Base-by-base conservation (phyloP, 169 alveolate species). In the Ophryocystis elektroscirrha region DNA sequence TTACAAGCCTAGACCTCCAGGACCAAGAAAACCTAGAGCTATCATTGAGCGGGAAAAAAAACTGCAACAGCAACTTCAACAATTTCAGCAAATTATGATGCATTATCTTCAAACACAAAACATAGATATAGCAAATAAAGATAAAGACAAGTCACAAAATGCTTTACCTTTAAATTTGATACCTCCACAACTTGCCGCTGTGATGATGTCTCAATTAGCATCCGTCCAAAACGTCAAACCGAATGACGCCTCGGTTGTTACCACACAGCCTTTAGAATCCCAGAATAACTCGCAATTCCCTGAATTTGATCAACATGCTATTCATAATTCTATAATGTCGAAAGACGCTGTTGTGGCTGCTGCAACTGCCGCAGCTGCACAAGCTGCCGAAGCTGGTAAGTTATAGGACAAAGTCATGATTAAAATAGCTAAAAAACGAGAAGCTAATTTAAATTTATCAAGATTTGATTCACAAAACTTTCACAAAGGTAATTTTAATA, bases 1-100 rank as follows among this genome's bases (percentile, higher is more conserved):
- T 15, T 71, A 57, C 60, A 51, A 50, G 5, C 70, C 60, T 41
- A 36, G 84, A 22, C 69, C 72, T n/a, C 43, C 62, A 18, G 77
- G 77, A 16, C 81, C 81, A 2, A 68, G 69, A 58, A 74, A 74
- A 47, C 84, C 84, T 0, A 56, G 77, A 19, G 67, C 70, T 22
- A 52, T 74, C 27, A 47, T 61, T 24, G 80, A 74, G 59, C 52
- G 81, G 29, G 84, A 74, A 53, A 61, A 46, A 42, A 44, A 28
- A 24, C 81, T 67, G 28, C 51, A 47, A 37, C 59, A 51, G 44
- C 53, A 59, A 9, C 71, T 69, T 47, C 67, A 66, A 32, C 65
- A 42, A 50, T 48, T 68, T 63, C 79, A 69, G 37, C 61, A 51
- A 30, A 66, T n/a, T n/a, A n/a, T n/a, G n/a, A n/a, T n/a, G n/a